Evolutionary conservation across 176 grass and related monocot species (phyloP).

Genomic region (Ensete glaucum): DNA sequence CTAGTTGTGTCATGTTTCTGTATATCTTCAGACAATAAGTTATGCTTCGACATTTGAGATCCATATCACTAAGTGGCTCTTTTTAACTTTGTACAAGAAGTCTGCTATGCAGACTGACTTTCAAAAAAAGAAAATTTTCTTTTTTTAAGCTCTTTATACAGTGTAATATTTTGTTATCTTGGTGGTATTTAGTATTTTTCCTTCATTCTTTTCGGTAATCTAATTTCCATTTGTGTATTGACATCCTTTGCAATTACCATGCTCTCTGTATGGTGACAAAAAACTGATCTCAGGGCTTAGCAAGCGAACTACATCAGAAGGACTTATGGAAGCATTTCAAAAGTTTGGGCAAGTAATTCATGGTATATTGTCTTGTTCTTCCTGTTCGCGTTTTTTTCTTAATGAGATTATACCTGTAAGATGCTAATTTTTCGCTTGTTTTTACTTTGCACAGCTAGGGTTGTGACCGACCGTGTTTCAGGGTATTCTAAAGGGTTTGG

Average conservation of each 20-base stretch:
- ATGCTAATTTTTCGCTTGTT: not conserved
- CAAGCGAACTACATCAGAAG: slow-evolving; percentile 56
- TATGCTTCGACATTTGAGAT: too few relatives aligned
- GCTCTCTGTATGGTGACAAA: not conserved
- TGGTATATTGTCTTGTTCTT: slow-evolving; percentile 27
- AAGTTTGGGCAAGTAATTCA: slow-evolving; percentile 63
- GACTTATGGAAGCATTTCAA: slow-evolving; percentile 51
- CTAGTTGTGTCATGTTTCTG: too few relatives aligned
- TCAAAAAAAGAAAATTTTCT: too few relatives aligned
- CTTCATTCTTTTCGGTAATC: too few relatives aligned
- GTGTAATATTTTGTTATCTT: too few relatives aligned
- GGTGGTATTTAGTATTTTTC: too few relatives aligned
- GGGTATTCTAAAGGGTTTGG: slow-evolving; percentile 88
- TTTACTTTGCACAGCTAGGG: slow-evolving; percentile 39
- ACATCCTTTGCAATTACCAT: not conserved
- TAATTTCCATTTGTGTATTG: not conserved
- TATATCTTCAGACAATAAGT: too few relatives aligned
- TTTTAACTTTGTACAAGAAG: too few relatives aligned
- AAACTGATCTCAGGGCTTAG: slow-evolving; percentile 39
- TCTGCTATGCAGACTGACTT: too few relatives aligned
- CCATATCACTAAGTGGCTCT: too few relatives aligned
- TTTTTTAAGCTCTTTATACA: too few relatives aligned
- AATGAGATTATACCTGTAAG: not conserved
- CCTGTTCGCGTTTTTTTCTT: not conserved
- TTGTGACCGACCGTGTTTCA: slow-evolving; percentile 65